A percentile compares a stretch with the other conserved stretches of the same genome.
Conservation (phyloP, 2,329 filamentous ascomycete species). For the Aspergillus viridinutans region DNA sequence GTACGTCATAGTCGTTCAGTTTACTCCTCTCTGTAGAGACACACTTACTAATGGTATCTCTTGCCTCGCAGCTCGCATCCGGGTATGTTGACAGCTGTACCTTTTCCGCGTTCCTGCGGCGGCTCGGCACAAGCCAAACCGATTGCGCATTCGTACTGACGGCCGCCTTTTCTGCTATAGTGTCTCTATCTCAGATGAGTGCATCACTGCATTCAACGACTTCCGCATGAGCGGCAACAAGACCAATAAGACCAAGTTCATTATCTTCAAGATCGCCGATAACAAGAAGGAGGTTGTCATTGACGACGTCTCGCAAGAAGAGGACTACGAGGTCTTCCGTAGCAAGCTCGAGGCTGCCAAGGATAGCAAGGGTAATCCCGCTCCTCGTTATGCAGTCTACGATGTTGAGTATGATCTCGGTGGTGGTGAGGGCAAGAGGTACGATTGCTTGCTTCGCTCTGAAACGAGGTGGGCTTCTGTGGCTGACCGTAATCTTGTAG, state of each 20-base stretch:
- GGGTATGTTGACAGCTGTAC: constrained; percentile 24
- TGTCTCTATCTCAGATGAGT: constrained; percentile 45
- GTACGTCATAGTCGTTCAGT: constrained; percentile 19
- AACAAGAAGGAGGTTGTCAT: constrained; percentile 48
- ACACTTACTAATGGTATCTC: constrained; percentile 5
- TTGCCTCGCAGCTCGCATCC: constrained; percentile 29
- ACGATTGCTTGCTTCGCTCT: constrained; percentile 12
- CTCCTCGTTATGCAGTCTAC: constrained; percentile 48
- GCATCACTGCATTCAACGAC: constrained; percentile 44
- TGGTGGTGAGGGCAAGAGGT: constrained; percentile 47
- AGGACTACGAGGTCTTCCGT: constrained; percentile 48
- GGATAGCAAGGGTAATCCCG: constrained; percentile 40
- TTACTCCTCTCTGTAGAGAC: not conserved
- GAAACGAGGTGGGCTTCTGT: not conserved
- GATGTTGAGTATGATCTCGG: constrained; percentile 48
- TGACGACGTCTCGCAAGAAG: constrained; percentile 42
- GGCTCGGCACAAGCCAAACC: not conserved
- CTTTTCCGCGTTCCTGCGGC: not conserved
- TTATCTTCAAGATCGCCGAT: constrained; percentile 51
- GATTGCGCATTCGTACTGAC: constrained; percentile 16
- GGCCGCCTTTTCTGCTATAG: constrained; percentile 23
- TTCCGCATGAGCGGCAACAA: constrained; percentile 41
- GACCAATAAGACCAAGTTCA: constrained; percentile 40
- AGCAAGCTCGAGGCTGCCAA: constrained; percentile 41
- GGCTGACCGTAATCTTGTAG: constrained; percentile 27